phyloP scores from a whole-genome alignment of 169 alveolate species.

The Babesia caballi region DNA sequence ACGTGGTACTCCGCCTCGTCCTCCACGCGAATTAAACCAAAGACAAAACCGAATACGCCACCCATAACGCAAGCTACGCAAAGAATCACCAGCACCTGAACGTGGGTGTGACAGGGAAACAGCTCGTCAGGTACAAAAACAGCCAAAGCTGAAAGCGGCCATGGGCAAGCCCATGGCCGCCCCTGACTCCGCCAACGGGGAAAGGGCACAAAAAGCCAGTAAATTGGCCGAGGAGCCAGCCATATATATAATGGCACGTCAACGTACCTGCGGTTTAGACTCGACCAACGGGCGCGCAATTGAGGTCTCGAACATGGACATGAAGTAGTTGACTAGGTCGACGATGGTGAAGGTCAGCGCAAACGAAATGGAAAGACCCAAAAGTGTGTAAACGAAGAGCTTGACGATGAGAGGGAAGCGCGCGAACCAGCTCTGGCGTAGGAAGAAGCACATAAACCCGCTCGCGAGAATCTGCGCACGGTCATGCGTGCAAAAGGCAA shows the following conservation, averaged over 20 bases:
- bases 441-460: slow-evolving; percentile 88
- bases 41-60: slow-evolving; percentile 89
- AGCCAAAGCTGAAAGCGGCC: too few species aligned
- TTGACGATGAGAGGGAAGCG: slow-evolving; percentile 75
- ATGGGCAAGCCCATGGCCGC: not conserved
- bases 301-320: slow-evolving; percentile 80
- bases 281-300: slow-evolving; percentile 88
- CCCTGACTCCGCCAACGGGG: not conserved
- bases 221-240: not conserved
- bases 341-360: slow-evolving; percentile 90
- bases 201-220: not conserved
- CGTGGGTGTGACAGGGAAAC: too few species aligned
- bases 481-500: not conserved
- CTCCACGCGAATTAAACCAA: slow-evolving; percentile 92
- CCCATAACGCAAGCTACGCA: slow-evolving; percentile 89
- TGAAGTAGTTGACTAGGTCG: slow-evolving; percentile 85
- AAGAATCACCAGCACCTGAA: slow-evolving; percentile 82
- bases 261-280: slow-evolving; percentile 80
- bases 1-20: slow-evolving; percentile 86
- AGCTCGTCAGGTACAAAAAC: too few species aligned
- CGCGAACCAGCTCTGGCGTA: slow-evolving; percentile 88
- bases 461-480: slow-evolving; percentile 74
- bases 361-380: slow-evolving; percentile 92
- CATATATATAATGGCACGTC: not conserved
- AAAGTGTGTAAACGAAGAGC: slow-evolving; percentile 89